Percentiles rank a stretch among this genome's conserved stretches.
phyloP scores from a whole-genome alignment of 306 rosid species.

The Quercus gilva region DNA sequence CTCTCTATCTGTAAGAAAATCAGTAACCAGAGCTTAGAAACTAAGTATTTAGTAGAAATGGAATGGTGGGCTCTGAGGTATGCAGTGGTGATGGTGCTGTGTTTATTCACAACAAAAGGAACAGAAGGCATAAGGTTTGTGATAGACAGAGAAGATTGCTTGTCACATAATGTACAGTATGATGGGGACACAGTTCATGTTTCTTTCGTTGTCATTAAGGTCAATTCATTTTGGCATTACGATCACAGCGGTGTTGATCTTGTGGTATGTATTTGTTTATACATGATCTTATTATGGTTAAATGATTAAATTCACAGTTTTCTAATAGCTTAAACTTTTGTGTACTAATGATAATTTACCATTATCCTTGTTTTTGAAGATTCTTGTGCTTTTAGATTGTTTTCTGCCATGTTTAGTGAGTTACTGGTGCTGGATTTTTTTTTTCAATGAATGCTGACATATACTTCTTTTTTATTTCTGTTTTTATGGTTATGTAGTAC shows the following conservation, averaged over 20 bases:
- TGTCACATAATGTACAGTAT: constrained; percentile 72
- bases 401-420: neutral
- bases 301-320: too few species aligned
- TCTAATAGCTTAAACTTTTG: too few species aligned
- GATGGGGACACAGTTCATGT: constrained; percentile 84
- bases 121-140: constrained; percentile 74
- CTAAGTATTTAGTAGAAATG: neutral
- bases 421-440: too few species aligned
- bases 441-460: too few species aligned
- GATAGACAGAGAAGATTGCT: constrained; percentile 80
- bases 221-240: constrained; percentile 75
- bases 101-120: constrained; percentile 30
- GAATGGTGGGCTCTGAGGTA: constrained; percentile 23
- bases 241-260: constrained; percentile 74
- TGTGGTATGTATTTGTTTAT: constrained; percentile 47
- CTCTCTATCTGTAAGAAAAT: neutral
- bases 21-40: too few species aligned
- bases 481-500: neutral
- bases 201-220: constrained; percentile 86
- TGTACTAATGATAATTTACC: too few species aligned
- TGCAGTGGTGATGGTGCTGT: constrained; percentile 30
- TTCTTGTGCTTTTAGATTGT: neutral
- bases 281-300: neutral
- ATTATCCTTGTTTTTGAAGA: too few species aligned
- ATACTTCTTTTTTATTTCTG: neutral